Base-by-base conservation (phyloP, 2,329 filamentous ascomycete genomes). In the Sporothrix humicola region DNA sequence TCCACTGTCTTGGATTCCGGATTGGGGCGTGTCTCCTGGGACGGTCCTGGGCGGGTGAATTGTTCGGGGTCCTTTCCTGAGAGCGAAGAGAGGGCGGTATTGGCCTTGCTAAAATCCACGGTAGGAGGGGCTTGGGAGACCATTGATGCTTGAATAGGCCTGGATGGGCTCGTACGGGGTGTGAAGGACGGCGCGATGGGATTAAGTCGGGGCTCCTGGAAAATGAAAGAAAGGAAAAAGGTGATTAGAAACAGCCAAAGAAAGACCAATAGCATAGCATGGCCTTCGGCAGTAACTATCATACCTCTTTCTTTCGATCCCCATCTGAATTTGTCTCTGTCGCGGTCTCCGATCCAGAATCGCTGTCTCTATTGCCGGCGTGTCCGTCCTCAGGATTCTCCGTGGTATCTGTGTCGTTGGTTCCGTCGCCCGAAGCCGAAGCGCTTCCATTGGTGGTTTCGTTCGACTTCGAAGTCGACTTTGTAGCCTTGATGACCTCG, bases 121-220 rank as follows among this genome's bases (percentile, higher is more conserved):
- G 63, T 15, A 17, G 75, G 74, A 4, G 74, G 50, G 15, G 66
- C 13, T 3, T 72, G 69, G 1, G 54, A 46, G 4, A 17, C 13
- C 0, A 20, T 23, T 3, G 48, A 17, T n/a, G 31, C 9, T 3
- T 71, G 71, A 71, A 71, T 44, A 52, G 68, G 59, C 37, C 73
- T 69, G 48, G 77, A 73, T 73, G 78, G 76, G 42, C 76, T 59
- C 17, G 81, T 80, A 71, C 83, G 83, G 66, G 87, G 87, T 1
- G 86, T 89, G 75, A 89, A 89, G 71, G 85, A 84, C 61, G 86
- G 84, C 42, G 87, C 87, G 77, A 84, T 82, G 46, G 87, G 87
- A 79, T 89, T 89, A 77, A 89, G 81, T 78, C 82, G 87, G 75
- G 83, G 85, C 80, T 82, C 85, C 86, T 88, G 80, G 77, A 81